Conservation (phyloP, 2,329 filamentous ascomycete genomes). For the Ophiostoma populinum region DNA sequence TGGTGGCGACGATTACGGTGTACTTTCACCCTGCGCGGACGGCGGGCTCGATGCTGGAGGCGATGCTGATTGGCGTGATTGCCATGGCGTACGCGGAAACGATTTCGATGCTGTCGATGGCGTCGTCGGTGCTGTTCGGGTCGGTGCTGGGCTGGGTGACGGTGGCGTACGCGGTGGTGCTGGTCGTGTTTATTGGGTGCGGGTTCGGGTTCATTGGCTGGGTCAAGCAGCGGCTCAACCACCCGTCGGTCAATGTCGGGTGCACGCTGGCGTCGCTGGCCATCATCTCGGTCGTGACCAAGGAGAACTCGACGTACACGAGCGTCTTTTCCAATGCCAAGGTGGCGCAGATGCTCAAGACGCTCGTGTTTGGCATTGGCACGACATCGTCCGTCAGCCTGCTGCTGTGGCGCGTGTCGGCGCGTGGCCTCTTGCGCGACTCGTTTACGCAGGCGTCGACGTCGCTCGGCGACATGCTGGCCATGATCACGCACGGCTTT, state of each 20-base stretch:
- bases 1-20: constrained; percentile 83
- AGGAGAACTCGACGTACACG: constrained; percentile 73
- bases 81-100: constrained; percentile 66
- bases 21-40: constrained; percentile 87
- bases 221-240: constrained; percentile 65
- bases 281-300: constrained; percentile 78
- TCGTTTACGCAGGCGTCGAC: constrained; percentile 59
- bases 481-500: constrained; percentile 67
- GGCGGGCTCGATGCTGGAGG: constrained; percentile 78
- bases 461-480: constrained; percentile 64
- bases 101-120: constrained; percentile 73
- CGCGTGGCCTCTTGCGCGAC: constrained; percentile 52
- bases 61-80: constrained; percentile 55
- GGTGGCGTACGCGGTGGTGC: constrained; percentile 60
- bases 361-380: constrained; percentile 62
- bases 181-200: constrained; percentile 71
- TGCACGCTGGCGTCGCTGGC: constrained; percentile 76
- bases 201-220: constrained; percentile 77
- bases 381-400: constrained; percentile 60
- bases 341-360: constrained; percentile 66
- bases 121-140: constrained; percentile 64
- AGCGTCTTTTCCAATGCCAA: constrained; percentile 70
- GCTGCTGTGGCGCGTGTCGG: constrained; percentile 61
- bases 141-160: constrained; percentile 45
- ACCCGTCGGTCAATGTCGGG: constrained; percentile 67